Evolutionary conservation across 768 basidiomycete species (phyloP).

Genomic region (Suillus spraguei): DNA sequence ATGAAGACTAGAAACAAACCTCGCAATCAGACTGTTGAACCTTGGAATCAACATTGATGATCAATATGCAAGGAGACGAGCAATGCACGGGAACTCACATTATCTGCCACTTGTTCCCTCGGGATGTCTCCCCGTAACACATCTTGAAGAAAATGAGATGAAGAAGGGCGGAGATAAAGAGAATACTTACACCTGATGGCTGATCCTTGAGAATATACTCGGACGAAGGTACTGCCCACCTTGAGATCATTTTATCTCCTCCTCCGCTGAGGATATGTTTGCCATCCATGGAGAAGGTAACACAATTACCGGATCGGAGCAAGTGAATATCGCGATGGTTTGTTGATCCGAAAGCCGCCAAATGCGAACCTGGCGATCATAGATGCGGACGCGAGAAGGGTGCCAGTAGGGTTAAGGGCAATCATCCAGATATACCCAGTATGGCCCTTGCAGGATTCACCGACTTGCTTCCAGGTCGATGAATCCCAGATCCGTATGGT

Average conservation of each 20-base stretch:
- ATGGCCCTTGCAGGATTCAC: neutral
- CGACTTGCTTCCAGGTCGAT: neutral
- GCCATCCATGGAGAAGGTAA: slow-evolving; percentile 1
- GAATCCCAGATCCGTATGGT: neutral
- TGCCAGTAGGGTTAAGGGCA: neutral
- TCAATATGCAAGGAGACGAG: too few relatives aligned
- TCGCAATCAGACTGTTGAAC: too few relatives aligned
- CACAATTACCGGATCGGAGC: neutral
- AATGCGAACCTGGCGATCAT: neutral
- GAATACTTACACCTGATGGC: neutral
- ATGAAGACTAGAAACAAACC: too few relatives aligned
- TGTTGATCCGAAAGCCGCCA: neutral
- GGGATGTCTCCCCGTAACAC: neutral
- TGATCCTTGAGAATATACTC: neutral
- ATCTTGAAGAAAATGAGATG: neutral
- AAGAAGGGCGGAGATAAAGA: neutral
- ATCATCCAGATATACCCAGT: fast-evolving
- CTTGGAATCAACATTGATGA: too few relatives aligned
- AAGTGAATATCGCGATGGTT: neutral
- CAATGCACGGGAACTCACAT: too few relatives aligned
- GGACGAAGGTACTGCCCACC: neutral
- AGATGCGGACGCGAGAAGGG: neutral
- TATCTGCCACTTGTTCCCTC: too few relatives aligned
- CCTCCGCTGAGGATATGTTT: neutral
- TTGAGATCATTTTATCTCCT: neutral